phyloP scores from a whole-genome alignment of 768 basidiomycete species.

The Termitomyces sp. region DNA sequence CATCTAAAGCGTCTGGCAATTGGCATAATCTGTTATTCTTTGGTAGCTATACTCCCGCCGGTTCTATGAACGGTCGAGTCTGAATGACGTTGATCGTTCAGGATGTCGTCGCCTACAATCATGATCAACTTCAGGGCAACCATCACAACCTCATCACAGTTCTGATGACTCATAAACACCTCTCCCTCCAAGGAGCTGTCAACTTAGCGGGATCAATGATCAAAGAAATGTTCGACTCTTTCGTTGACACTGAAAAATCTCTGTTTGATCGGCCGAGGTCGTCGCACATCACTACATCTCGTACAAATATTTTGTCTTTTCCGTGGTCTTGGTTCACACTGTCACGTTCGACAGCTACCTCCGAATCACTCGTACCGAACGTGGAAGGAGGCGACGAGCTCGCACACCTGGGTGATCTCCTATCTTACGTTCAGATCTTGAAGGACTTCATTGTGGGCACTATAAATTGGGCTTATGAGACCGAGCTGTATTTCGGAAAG shows the following conservation, averaged over 20 bases:
- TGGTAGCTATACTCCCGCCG: constrained; percentile 29
- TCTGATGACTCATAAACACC: constrained; percentile 34
- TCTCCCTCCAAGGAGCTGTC: constrained; percentile 47
- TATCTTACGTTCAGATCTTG: constrained; percentile 41
- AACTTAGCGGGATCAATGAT: constrained; percentile 33
- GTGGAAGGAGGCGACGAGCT: constrained; percentile 8
- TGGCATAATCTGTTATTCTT: constrained; percentile 48
- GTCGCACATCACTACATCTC: constrained; percentile 10
- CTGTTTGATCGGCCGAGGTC: constrained; percentile 14
- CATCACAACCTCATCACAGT: constrained; percentile 43
- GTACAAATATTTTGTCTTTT: constrained; percentile 11
- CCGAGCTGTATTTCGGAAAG: constrained; percentile 52
- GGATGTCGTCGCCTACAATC: constrained; percentile 57
- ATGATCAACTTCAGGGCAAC: constrained; percentile 30
- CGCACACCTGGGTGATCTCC: constrained; percentile 9
- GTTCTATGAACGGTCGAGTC: not conserved
- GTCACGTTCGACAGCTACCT: not conserved
- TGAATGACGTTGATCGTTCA: constrained; percentile 19
- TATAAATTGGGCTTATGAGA: constrained; percentile 65
- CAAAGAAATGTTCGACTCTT: constrained; percentile 29
- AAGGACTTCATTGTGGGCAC: constrained; percentile 51
- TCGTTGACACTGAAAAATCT: constrained; percentile 22
- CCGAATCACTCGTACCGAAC: constrained; percentile 3
- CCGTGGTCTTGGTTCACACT: constrained; percentile 13
- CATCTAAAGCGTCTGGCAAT: constrained; percentile 34